Conservation (phyloP, 441 rosid genomes). For the Biscutella laevigata region DNA sequence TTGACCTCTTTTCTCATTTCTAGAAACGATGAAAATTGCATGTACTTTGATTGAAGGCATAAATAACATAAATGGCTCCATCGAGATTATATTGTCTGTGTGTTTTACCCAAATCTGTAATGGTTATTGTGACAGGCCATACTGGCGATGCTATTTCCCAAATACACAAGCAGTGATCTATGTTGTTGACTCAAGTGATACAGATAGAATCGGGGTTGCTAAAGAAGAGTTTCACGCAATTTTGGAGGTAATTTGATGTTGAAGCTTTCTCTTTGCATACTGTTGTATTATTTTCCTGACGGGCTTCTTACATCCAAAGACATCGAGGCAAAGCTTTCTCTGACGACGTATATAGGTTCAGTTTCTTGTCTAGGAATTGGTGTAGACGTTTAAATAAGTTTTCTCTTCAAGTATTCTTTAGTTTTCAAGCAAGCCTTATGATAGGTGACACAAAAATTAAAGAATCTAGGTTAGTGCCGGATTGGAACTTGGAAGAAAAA, state of each 20-base stretch:
- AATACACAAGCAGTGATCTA: conserved; percentile 92
- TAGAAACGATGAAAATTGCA: background rate
- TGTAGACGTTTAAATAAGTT: background rate
- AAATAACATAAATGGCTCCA: no score
- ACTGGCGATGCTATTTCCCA: conserved; percentile 96
- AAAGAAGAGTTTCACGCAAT: conserved; percentile 93
- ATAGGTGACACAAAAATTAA: background rate
- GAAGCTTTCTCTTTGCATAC: background rate
- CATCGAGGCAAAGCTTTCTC: no score
- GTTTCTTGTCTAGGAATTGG: background rate
- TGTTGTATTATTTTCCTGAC: background rate
- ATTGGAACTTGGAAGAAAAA: no score
- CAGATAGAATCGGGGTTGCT: conserved; percentile 74
- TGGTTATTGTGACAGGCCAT: conserved; percentile 52
- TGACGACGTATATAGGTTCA: no score
- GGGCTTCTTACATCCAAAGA: no score
- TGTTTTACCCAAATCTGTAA: background rate
- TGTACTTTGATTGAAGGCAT: no score
- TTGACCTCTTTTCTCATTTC: background rate
- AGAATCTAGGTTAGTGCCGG: no score
- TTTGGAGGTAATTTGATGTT: conserved; percentile 50
- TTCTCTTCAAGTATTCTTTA: background rate
- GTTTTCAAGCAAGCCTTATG: background rate
- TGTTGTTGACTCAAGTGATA: conserved; percentile 91
- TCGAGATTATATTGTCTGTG: no score